Evolutionary conservation across 345 rosid species (phyloP).

Genomic region (Corchorus olitorius): DNA sequence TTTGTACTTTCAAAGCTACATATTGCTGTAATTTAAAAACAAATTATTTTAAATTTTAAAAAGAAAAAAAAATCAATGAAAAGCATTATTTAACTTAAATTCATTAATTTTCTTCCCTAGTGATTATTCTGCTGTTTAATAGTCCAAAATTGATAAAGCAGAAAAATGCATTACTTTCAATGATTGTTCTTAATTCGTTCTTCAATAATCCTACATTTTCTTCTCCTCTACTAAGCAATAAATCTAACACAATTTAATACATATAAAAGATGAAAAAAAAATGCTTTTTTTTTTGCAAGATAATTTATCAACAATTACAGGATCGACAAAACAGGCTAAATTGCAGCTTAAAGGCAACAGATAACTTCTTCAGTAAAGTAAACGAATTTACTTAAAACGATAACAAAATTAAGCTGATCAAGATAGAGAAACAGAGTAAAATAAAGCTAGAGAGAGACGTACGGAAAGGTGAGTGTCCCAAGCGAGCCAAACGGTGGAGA

Average conservation of each 20-base stretch:
- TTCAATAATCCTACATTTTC: background rate
- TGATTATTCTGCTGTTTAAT: background rate
- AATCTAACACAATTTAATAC: background rate
- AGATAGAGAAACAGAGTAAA: background rate
- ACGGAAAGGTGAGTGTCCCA: conserved; percentile 65
- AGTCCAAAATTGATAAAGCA: conserved; percentile 1
- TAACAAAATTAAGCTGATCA: background rate
- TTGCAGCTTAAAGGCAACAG: conserved; percentile 6
- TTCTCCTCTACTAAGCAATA: background rate
- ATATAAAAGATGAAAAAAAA: background rate
- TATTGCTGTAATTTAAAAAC: conserved; percentile 40
- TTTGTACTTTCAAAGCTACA: conserved; percentile 72
- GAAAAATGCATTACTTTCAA: background rate
- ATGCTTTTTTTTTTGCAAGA: background rate
- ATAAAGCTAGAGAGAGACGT: conserved; percentile 5
- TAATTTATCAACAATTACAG: conserved; percentile 5
- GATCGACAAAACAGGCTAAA: background rate
- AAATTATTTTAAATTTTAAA: background rate
- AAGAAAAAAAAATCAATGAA: background rate
- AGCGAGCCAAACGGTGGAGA: conserved; percentile 86
- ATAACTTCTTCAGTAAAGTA: background rate
- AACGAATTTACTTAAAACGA: background rate
- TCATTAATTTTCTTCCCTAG: background rate
- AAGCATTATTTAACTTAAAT: background rate
- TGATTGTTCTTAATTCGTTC: background rate